Percentiles rank a stretch among this genome's conserved stretches.
Evolutionary conservation across 805 yeast genomes (phyloP).

Genomic region (Teunomyces atbi): DNA sequence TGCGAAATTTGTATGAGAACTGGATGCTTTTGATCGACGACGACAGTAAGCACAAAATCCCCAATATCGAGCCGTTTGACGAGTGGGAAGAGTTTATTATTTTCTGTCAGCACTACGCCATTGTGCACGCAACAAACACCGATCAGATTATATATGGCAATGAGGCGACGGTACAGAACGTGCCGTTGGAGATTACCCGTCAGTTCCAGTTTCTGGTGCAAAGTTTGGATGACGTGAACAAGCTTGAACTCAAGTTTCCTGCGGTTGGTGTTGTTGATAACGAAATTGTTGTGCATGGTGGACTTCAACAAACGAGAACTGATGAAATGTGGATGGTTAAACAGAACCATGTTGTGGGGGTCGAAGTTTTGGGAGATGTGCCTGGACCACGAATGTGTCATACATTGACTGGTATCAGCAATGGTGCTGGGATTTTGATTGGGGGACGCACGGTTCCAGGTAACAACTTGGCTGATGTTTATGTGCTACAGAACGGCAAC

Average conservation of each 20-base stretch:
- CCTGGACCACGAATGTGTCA: slow-evolving; percentile 59
- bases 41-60: slow-evolving; percentile 40
- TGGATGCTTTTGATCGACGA: slow-evolving; percentile 50
- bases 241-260: slow-evolving; percentile 41
- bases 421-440: slow-evolving; percentile 34
- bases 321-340: slow-evolving; percentile 4
- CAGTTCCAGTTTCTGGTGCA: not conserved
- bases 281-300: slow-evolving; percentile 38
- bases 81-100: slow-evolving; percentile 80
- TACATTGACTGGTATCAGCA: slow-evolving; percentile 37
- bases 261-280: slow-evolving; percentile 28
- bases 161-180: not conserved
- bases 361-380: slow-evolving; percentile 2
- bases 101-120: slow-evolving; percentile 72
- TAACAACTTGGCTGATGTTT: slow-evolving; percentile 33
- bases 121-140: slow-evolving; percentile 60
- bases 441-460: slow-evolving; percentile 75
- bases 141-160: not conserved
- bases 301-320: slow-evolving; percentile 33
- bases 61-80: slow-evolving; percentile 65
- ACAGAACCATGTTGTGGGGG: not conserved
- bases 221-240: not conserved
- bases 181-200: not conserved
- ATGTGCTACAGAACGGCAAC: slow-evolving; percentile 14
- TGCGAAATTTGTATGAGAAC: slow-evolving; percentile 52